Evolutionary conservation across 139 green algal species (phyloP).

Genomic region (Trebouxia sp.): DNA sequence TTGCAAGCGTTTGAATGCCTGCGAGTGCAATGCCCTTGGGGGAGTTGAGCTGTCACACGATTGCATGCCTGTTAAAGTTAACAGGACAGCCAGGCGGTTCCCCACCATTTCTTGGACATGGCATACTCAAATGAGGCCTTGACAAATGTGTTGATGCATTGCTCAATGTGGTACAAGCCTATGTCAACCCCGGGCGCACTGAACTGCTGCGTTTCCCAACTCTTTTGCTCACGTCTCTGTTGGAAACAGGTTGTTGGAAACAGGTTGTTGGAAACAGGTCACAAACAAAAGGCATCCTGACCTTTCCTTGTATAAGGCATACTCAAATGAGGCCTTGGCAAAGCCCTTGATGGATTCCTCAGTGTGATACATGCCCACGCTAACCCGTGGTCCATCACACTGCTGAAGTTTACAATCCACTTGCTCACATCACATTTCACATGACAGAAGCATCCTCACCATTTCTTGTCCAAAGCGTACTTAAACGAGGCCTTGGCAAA

Average conservation of each 20-base stretch:
- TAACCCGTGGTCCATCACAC: slow-evolving; percentile 77
- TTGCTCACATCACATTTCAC: slow-evolving; percentile 30
- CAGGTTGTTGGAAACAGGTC: no score
- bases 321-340: slow-evolving; percentile 87
- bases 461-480: slow-evolving; percentile 75
- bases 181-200: slow-evolving; percentile 72
- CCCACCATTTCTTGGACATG: slow-evolving; percentile 70
- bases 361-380: slow-evolving; percentile 87
- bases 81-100: no score
- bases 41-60: no score
- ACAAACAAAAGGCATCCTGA: slow-evolving; percentile 62
- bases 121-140: slow-evolving; percentile 88
- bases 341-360: slow-evolving; percentile 88
- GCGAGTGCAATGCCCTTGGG: no score
- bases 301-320: slow-evolving; percentile 70
- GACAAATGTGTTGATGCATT: slow-evolving; percentile 90
- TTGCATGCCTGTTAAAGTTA: no score
- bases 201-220: slow-evolving; percentile 65
- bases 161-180: slow-evolving; percentile 86
- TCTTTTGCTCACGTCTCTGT: slow-evolving; percentile 68
- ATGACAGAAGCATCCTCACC: slow-evolving; percentile 62
- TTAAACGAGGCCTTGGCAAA: slow-evolving; percentile 91
- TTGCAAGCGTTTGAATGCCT: no score
- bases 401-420: slow-evolving; percentile 58
- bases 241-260: no score